These are phyloP conservation scores for Hortiboletus rubellus DNA, from an alignment of 1,284 basidiomycete species.

Conservation along the genomic window DNA sequence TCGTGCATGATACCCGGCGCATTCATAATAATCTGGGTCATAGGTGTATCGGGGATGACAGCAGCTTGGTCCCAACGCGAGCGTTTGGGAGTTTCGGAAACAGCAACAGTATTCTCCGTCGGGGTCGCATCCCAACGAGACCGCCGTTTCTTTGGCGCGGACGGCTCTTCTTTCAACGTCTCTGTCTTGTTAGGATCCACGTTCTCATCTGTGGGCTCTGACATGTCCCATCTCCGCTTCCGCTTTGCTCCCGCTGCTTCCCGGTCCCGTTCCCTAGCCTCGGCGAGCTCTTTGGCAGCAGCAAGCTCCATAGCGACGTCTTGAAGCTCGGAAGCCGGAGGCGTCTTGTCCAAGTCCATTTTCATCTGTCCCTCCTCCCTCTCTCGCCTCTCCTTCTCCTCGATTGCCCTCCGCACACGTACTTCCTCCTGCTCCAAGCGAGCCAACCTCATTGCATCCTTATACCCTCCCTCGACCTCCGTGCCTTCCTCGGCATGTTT, in stretches of 20 bases:
- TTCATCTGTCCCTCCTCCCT: slow-evolving; percentile 79
- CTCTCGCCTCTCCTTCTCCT: slow-evolving; percentile 83
- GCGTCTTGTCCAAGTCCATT: slow-evolving; percentile 87
- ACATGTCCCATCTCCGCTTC: slow-evolving; percentile 87
- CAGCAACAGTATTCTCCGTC: slow-evolving; percentile 51
- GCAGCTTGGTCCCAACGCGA: slow-evolving; percentile 97
- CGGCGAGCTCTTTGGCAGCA: slow-evolving; percentile 52
- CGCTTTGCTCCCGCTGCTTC: slow-evolving; percentile 58
- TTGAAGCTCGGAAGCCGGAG: slow-evolving; percentile 73
- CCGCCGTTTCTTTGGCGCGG: slow-evolving; percentile 85
- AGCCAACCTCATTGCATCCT: slow-evolving; percentile 93
- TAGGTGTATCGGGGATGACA: slow-evolving; percentile 55
- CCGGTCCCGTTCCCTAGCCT: slow-evolving; percentile 34
- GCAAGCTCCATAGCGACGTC: slow-evolving; percentile 68
- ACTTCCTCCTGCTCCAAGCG: slow-evolving; percentile 93
- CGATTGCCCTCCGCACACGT: slow-evolving; percentile 80
- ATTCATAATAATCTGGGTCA: slow-evolving; percentile 82
- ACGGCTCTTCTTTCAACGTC: slow-evolving; percentile 58
- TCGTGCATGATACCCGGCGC: slow-evolving; percentile 80
- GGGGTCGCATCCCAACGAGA: slow-evolving; percentile 95
- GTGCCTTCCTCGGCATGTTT: slow-evolving; percentile 60
- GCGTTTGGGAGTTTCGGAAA: slow-evolving; percentile 68
- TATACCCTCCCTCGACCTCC: slow-evolving; percentile 85
- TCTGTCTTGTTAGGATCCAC: slow-evolving; percentile 58
- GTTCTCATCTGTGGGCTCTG: slow-evolving; percentile 61